Evolutionary conservation across 2,329 filamentous ascomycete genomes (phyloP), one percentile per base, ranked within the genome.

Genomic region (Penicillium paneum): DNA sequence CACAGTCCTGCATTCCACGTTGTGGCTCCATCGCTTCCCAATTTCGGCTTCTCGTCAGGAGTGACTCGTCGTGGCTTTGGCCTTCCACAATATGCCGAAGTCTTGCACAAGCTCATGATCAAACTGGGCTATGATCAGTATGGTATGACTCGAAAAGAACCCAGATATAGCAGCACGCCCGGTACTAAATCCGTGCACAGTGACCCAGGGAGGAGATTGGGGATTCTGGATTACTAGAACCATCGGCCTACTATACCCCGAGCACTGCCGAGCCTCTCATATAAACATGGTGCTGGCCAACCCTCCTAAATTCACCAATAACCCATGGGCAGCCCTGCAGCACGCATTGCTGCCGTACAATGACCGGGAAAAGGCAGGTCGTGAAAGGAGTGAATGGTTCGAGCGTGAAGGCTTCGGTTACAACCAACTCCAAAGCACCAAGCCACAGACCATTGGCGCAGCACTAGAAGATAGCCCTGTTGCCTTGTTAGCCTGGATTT

Each of bases 401-500:
- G 39, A 52, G 8, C 49, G 19, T 0, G 58, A 67, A 41, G 67
- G 67, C 10, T 67, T 52, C 36, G 64, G 82, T 3, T 90, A 90
- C 68, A 79, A 81, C 54, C 54, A 76, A 0, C 70, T 82, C 49
- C 87, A 90, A 63, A 74, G 75, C 8, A 91, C 88, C 0, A 86
- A 87, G 56, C 89, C 90, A 0, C 84, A 90, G 46, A 93, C 90
- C 0, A 69, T 92, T 0, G 86, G 85, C 0, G 88, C 88, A 64
- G 83, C 78, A 0, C 77, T 93, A 3, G 78, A 82, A 1, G 88
- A 92, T 67, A 86, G 81, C 3, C 90, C 89, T 0, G 82, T 90
- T 0, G 87, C 82, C 0, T 74, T 91, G 5, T 75, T 93, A 0
- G 82, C 87, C 0, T 94, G 90, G 90, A 85, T 93, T 36, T 89